Evolutionary conservation across 2,329 filamentous ascomycete species (phyloP).

Genomic region (Diaporthe nobilis): DNA sequence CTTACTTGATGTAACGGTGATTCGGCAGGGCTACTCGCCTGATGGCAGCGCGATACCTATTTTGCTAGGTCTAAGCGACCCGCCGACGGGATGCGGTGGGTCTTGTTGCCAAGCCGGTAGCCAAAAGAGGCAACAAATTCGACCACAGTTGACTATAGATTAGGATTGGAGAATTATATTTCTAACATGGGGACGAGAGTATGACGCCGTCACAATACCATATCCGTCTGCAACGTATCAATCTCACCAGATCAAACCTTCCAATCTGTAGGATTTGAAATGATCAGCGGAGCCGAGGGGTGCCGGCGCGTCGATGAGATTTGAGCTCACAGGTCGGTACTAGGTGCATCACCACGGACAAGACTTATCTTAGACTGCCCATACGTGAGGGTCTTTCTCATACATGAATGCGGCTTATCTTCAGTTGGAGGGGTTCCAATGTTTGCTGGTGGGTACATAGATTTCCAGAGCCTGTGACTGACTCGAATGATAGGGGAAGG

Average conservation of each 20-base stretch:
- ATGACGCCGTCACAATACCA: background rate
- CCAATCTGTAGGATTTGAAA: background rate
- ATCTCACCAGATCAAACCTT: background rate
- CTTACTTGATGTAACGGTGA: background rate
- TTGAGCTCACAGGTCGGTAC: background rate
- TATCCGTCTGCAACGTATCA: background rate
- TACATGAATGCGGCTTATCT: background rate
- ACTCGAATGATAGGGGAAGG: background rate
- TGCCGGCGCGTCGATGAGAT: background rate
- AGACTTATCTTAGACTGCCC: background rate
- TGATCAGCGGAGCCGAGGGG: background rate
- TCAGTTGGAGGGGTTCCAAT: background rate
- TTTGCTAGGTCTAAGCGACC: background rate
- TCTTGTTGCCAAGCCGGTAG: background rate
- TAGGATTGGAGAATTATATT: background rate
- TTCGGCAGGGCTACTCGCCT: background rate
- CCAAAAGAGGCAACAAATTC: background rate
- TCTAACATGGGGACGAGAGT: background rate
- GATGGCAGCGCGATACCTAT: background rate
- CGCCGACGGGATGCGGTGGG: background rate
- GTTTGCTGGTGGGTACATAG: background rate
- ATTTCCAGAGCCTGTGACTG: background rate
- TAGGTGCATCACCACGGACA: background rate
- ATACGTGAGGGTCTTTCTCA: background rate
- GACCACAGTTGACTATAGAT: background rate